phyloP scores from a whole-genome alignment of 1,284 basidiomycete genomes.

The Marasmius oreades region DNA sequence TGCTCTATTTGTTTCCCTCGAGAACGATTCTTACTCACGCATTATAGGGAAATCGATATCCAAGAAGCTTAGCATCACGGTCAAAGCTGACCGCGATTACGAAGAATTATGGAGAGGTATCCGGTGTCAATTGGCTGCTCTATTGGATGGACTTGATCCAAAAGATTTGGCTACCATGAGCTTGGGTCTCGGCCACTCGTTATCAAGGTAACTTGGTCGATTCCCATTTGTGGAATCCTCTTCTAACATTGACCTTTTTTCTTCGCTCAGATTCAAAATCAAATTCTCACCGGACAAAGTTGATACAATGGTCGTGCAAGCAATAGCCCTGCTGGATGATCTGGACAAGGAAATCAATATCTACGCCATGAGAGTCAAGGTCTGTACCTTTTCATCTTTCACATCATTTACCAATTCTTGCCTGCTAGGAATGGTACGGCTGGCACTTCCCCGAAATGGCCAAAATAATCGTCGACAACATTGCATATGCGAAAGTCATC shows the following conservation, averaged over 20 bases:
- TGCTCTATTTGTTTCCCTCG: conserved; percentile 5
- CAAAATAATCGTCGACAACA: conserved; percentile 96
- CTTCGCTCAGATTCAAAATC: conserved; percentile 83
- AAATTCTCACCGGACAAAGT: conserved; percentile 99
- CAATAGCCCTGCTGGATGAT: conserved; percentile 97
- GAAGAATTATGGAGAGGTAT: conserved; percentile 95
- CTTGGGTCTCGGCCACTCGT: conserved; percentile 92
- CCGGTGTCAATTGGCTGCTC: conserved; percentile 80
- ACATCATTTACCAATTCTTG: conserved; percentile 12
- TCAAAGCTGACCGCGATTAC: conserved; percentile 48
- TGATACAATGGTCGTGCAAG: conserved; percentile 99
- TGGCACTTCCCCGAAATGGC: conserved; percentile 99
- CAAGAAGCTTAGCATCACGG: conserved; percentile 93
- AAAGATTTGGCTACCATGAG: conserved; percentile 98
- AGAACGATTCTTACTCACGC: not conserved
- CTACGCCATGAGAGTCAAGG: conserved; percentile 98
- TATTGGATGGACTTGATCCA: conserved; percentile 90
- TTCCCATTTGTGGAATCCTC: conserved; percentile 9
- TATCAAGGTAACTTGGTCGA: conserved; percentile 66
- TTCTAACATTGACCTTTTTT: not conserved
- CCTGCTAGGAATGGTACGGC: conserved; percentile 92
- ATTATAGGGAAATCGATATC: conserved; percentile 76
- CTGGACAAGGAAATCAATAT: conserved; percentile 99
- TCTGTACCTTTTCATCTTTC: conserved; percentile 29
- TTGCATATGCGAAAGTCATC: conserved; percentile 93